Conservation (phyloP, 345 rosid genomes). For the Syzygium grande region DNA sequence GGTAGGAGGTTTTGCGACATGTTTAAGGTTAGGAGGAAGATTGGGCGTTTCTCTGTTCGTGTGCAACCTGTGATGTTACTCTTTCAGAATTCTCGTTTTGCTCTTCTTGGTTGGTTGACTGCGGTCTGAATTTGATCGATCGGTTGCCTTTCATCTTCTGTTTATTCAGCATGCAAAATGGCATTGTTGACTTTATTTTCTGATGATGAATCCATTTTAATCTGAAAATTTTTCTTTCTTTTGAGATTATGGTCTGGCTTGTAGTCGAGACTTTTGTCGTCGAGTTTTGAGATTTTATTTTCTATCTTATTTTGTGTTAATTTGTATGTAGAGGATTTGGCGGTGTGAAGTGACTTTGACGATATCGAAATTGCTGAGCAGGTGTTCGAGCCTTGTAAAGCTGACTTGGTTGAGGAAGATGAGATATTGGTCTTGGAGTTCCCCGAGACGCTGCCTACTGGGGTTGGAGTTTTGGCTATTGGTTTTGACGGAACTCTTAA, state of each 20-base stretch:
- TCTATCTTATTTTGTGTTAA: background rate
- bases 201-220: background rate
- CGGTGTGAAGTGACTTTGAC: background rate
- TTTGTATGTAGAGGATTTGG: background rate
- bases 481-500: constrained; percentile 60
- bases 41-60: background rate
- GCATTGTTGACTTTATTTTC: background rate
- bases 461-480: constrained; percentile 58
- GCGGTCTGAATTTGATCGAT: background rate
- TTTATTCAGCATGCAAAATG: background rate
- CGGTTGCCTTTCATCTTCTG: background rate
- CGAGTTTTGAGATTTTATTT: background rate
- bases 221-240: background rate
- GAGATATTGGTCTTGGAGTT: constrained; percentile 80
- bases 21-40: background rate
- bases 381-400: constrained; percentile 46
- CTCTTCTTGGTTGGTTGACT: background rate
- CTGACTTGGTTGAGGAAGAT: constrained; percentile 50
- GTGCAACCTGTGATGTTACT: background rate
- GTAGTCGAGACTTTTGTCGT: background rate
- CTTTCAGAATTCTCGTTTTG: background rate
- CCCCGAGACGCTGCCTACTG: constrained; percentile 46
- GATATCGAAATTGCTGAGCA: constrained; percentile 6
- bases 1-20: background rate
- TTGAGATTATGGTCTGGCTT: background rate